Percentiles rank a stretch among this genome's conserved stretches.
These are phyloP conservation scores for Trichoderma atroviride DNA, from an alignment of 2,329 filamentous ascomycete genomes.

Conservation along the genomic window DNA sequence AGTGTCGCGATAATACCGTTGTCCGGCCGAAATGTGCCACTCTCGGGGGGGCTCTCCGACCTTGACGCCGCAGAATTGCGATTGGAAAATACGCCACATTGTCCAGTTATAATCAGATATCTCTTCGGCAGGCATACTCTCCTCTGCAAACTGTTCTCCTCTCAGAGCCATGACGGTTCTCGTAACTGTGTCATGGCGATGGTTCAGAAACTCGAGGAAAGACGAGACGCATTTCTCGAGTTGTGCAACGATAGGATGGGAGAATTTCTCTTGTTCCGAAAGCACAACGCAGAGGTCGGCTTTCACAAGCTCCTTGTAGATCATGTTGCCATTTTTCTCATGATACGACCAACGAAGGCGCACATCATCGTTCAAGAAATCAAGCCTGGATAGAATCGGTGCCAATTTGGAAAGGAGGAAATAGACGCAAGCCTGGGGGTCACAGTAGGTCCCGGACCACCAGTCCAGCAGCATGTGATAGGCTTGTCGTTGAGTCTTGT, in stretches of 20 bases:
- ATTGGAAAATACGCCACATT: not conserved
- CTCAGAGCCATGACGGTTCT: not conserved
- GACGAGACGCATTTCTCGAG: not conserved
- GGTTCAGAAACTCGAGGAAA: not conserved
- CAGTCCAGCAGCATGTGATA: not conserved
- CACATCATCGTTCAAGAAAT: not conserved
- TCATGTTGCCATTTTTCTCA: not conserved
- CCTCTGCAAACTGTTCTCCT: not conserved
- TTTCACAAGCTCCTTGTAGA: not conserved
- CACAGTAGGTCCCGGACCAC: not conserved
- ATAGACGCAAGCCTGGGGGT: not conserved
- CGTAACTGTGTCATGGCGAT: not conserved
- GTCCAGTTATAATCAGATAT: not conserved
- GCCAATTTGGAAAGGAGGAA: not conserved
- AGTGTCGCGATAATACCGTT: not conserved
- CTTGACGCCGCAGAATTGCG: not conserved
- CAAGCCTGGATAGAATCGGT: not conserved
- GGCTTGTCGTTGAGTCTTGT: not conserved
- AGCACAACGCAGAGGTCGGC: not conserved
- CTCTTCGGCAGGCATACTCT: not conserved
- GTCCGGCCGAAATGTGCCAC: not conserved
- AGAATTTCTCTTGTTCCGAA: not conserved
- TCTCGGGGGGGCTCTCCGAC: not conserved
- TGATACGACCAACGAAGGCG: not conserved
- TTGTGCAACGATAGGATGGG: not conserved